Conservation (phyloP, 2,329 filamentous ascomycete species). For the Dactylellina haptotyla region DNA sequence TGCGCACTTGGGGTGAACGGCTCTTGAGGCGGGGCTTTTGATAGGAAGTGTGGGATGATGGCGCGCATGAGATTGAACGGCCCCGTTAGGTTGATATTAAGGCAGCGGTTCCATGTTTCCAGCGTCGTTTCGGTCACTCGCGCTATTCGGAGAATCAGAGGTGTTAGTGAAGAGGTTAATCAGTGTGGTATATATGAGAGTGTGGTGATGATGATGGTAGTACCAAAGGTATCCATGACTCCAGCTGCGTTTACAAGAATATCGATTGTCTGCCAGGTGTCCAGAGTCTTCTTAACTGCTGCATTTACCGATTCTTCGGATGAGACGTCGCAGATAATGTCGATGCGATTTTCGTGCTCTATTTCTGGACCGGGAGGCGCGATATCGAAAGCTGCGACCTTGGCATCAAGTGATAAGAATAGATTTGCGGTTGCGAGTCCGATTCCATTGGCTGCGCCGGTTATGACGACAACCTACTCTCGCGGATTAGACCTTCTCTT, state of each 20-base stretch:
- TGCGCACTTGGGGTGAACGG: not conserved
- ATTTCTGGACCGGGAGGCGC: not conserved
- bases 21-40: not conserved
- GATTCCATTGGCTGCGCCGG: constrained; percentile 17
- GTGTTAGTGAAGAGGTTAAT: not conserved
- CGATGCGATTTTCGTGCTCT: constrained; percentile 7
- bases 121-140: constrained; percentile 14
- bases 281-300: constrained; percentile 14
- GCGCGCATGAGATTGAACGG: constrained; percentile 27
- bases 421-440: constrained; percentile 17
- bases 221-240: constrained; percentile 16
- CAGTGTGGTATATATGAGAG: not conserved
- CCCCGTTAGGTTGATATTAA: constrained; percentile 13
- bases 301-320: constrained; percentile 15
- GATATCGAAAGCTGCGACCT: constrained; percentile 19
- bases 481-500: not conserved
- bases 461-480: constrained; percentile 24
- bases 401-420: constrained; percentile 8
- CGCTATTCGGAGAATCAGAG: not conserved
- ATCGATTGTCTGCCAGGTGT: constrained; percentile 17
- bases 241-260: constrained; percentile 16
- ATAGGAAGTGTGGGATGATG: constrained; percentile 18
- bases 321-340: constrained; percentile 16
- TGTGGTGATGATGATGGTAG: not conserved
- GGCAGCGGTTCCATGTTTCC: constrained; percentile 17